A percentile compares a stretch with the other conserved stretches of the same genome.
Conservation (phyloP, 257 asterid genomes). For the Thymus quinquecostatus region DNA sequence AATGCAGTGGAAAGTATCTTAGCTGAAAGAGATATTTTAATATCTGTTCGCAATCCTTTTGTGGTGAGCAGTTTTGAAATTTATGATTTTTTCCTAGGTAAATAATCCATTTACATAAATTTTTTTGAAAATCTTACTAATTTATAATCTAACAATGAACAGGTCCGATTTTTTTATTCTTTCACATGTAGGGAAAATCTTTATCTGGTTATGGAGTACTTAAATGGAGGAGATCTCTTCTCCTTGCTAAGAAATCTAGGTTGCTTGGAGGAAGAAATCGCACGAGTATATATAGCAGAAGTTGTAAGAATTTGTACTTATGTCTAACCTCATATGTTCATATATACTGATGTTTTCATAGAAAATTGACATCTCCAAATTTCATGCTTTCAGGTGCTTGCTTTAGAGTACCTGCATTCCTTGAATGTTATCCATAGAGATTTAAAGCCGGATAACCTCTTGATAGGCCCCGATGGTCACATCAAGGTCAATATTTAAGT, state of each 20-base stretch:
- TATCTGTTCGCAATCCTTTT: conserved; percentile 97
- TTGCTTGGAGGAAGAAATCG: conserved; percentile 95
- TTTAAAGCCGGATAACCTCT: conserved; percentile 95
- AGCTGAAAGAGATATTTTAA: conserved; percentile 96
- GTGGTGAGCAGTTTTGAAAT: conserved; percentile 69
- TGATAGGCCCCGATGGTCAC: conserved; percentile 98
- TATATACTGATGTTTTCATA: conserved; percentile 33
- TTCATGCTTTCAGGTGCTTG: conserved; percentile 78
- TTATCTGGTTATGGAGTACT: conserved; percentile 96
- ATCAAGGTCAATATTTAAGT: conserved; percentile 77
- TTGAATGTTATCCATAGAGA: conserved; percentile 90
- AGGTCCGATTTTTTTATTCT: conserved; percentile 99
- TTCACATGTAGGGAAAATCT: conserved; percentile 99
- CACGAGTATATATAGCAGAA: conserved; percentile 94
- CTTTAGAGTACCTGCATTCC: conserved; percentile 95
- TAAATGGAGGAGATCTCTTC: conserved; percentile 98
- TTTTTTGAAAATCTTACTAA: conserved; percentile 47
- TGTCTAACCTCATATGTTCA: conserved; percentile 24
- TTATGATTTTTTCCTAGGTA: conserved; percentile 25
- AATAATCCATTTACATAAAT: conserved; percentile 5
- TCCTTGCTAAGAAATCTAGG: conserved; percentile 88
- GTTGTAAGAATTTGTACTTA: conserved; percentile 66
- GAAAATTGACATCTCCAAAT: conserved; percentile 30
- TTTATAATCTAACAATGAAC: conserved; percentile 62
- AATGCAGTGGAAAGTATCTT: conserved; percentile 95